Base-by-base conservation (phyloP, 345 rosid genomes). In the Cardiospermum halicacabum region DNA sequence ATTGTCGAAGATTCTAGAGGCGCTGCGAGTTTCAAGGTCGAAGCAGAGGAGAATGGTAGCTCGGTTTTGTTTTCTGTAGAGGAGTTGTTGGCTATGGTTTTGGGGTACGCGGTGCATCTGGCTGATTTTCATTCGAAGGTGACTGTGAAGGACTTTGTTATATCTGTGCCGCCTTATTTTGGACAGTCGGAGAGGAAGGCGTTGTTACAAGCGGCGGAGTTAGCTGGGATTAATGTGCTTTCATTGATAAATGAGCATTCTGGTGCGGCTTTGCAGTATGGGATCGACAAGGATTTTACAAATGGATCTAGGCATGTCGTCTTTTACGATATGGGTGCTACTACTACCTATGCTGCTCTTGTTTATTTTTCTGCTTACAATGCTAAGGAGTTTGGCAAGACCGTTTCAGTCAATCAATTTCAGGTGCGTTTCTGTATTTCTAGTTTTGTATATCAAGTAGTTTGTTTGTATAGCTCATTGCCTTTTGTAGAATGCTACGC, bases 201-300 rank as follows among this genome's bases (percentile, higher is more conserved):
- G 18, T 70, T 95, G 84, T 45, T 85, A 57, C 88, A 81, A 79
- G 97, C 99, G 1, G 91, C 99, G 2, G 86, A 89, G 62, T 71
- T 95, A 82, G 99, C 94, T 1, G 99, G 96, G 39, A 82, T 91
- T 56, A 95, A 89, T 74, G 96, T 86, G 48, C 92, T 95, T 58
- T 79, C 96, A 0, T 64, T 95, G 74, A 74, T 77, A 31, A 85
- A 91, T 68, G 99, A 95, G 79, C 96, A 87, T 69, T 84, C 97
- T 0, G 97, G 97, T 48, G 99, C 96, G 0, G 99, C 99, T 12
- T 87, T 95, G 78, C 99, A 95, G 80, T 95, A 95, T 69, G 97
- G 97, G 69, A 95, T 95, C 67, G 97, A 89, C 70, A 95, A 95
- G 77, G 92, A 95, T 76, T 95, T 95, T 51, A 74, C 90, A 1